Evolutionary conservation across 495 filamentous ascomycete genomes (phyloP).

Genomic region (Neurospora sp.): DNA sequence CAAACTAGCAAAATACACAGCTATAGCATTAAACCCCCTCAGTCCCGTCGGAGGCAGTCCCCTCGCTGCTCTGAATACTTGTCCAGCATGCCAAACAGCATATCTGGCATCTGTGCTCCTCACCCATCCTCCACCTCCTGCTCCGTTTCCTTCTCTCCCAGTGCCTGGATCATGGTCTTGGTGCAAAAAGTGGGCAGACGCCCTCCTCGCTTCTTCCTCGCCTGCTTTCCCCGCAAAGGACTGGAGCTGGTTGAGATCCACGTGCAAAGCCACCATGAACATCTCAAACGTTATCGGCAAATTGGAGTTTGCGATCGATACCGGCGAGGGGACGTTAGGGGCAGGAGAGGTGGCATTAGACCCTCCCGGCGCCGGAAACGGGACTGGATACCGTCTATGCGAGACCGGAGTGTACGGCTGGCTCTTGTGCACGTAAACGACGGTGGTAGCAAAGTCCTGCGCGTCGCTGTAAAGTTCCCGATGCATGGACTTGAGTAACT

Average conservation of each 20-base stretch:
- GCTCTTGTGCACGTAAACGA: background rate
- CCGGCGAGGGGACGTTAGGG: background rate
- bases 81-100: constrained; percentile 51
- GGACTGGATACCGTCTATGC: background rate
- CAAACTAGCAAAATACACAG: constrained; percentile 46
- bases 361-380: constrained; percentile 17
- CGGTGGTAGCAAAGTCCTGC: constrained; percentile 4
- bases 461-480: constrained; percentile 12
- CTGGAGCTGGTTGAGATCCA: constrained; percentile 50
- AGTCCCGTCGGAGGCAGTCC: constrained; percentile 30
- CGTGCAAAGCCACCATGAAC: constrained; percentile 43
- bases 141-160: background rate
- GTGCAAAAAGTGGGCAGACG: constrained; percentile 25
- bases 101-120: constrained; percentile 34
- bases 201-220: constrained; percentile 42
- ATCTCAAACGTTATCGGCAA: constrained; percentile 26
- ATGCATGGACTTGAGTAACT: constrained; percentile 6
- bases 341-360: background rate
- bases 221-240: constrained; percentile 47
- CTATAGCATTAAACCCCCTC: constrained; percentile 44
- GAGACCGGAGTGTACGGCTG: background rate
- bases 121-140: constrained; percentile 30
- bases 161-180: background rate
- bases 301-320: constrained; percentile 7
- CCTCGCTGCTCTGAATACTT: constrained; percentile 42